These are phyloP conservation scores for Boehmeria nivea DNA, from an alignment of 306 rosid species.

Conservation along the genomic window DNA sequence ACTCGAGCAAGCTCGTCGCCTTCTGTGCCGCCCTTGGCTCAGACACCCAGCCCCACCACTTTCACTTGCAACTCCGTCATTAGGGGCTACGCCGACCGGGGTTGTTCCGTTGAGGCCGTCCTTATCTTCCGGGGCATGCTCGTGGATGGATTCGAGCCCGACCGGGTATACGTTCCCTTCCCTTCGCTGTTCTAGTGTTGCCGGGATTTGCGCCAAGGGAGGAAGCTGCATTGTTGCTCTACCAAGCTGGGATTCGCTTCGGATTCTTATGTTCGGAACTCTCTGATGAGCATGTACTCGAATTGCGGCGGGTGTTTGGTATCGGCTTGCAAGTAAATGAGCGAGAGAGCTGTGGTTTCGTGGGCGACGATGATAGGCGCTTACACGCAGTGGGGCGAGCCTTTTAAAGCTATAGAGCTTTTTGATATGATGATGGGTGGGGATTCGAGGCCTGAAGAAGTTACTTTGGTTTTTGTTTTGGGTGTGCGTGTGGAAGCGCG, in stretches of 20 bases:
- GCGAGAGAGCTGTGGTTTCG: conserved; percentile 22
- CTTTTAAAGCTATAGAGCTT: too few species aligned
- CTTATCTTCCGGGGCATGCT: conserved; percentile 13
- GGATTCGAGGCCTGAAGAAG: too few species aligned
- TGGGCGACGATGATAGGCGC: conserved; percentile 31
- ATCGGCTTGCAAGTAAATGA: conserved; percentile 12
- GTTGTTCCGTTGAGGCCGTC: conserved; percentile 2
- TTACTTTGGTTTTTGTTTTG: conserved; percentile 17
- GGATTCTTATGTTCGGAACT: conserved; percentile 23
- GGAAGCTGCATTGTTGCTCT: conserved; percentile 20
- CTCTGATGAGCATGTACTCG: conserved; percentile 21
- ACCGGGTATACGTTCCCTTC: conserved; percentile 20
- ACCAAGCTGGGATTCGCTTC: conserved; percentile 25
- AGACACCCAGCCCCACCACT: conserved; percentile 18
- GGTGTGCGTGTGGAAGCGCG: conserved; percentile 16
- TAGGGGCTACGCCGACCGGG: conserved; percentile 12
- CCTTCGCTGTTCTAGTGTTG: conserved; percentile 25
- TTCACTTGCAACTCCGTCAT: conserved; percentile 21
- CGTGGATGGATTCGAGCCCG: conserved; percentile 14
- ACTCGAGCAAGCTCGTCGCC: conserved; percentile 14
- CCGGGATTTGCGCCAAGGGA: conserved; percentile 13
- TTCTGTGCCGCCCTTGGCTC: conserved; percentile 19
- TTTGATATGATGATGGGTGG: too few species aligned
- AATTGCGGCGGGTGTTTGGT: conserved; percentile 19
- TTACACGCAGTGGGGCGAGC: conserved; percentile 13